Evolutionary conservation across 2,329 filamentous ascomycete genomes (phyloP), one percentile per base, ranked within the genome.

Genomic region (Ascochyta rabiei): DNA sequence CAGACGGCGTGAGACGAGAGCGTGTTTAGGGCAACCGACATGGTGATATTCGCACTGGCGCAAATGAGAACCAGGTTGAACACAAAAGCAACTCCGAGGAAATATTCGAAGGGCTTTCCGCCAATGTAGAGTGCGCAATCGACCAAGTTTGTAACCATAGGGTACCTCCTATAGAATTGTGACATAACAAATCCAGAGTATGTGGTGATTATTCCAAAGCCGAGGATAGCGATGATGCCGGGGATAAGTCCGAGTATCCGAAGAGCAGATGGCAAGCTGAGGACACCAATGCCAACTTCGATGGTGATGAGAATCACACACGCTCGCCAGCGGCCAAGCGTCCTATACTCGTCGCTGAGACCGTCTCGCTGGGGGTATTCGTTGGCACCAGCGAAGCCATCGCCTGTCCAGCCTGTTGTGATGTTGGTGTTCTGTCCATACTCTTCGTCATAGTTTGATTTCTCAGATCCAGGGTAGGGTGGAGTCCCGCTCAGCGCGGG

Each of bases 11-110:
- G 81, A 2, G 82, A 71, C 9, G 85, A 85, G 35, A 90, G 77
- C 47, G 81, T 84, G 63, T 86, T 85, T 69, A 89, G 83, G 63
- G 87, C 87, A 62, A 89, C 86, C 38, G 81, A 66, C 59, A 70
- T 60, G 8, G 67, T 70, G 31, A 70, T 69, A 34, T 70, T 70
- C 10, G 63, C 67, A 16, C 62, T 66, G 28, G 66, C 60, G 44
- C 67, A 70, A 19, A 70, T 69, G n/a, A 70, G 59, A 0, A 68
- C 62, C 18, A 70, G 54, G 37, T 70, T 68, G 48, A 70, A 60
- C 6, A 70, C 44, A 41, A 70, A 70, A 0, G 62, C 66, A 6
- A 64, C 43, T 6, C 59, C 66, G 18, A 70, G 61, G 45, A 66
- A 68, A 24, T 56, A 56, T 45, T 68, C 67, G 41, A 70, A 69